Base-by-base conservation (phyloP, 2,329 filamentous ascomycete species). In the Pyrenochaeta sp. region DNA sequence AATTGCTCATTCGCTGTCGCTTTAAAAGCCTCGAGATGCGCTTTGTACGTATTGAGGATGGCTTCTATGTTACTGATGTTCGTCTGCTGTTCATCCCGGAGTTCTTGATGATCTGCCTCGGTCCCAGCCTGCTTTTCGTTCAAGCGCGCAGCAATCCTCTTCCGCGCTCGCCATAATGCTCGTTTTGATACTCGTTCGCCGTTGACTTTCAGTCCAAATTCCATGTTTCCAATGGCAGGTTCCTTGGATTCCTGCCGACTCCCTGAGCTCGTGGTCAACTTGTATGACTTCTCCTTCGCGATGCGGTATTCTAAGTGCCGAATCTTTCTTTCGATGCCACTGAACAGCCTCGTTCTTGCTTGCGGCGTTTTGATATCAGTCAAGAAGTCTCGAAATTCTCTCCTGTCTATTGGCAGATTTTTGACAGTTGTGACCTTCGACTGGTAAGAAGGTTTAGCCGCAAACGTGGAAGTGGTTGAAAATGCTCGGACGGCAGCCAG, bases 391-490 rank as follows among this genome's bases (percentile, higher is more conserved):
- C 10, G 25, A 5, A 54, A 19, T 2, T 53, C 13, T 27, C 22
- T 40, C n/a, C 13, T 22, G 6, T 32, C 30, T 28, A 8, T 13
- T 24, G 5, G 2, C 27, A 6, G 13, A 5, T 19, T 27, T 34
- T 25, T 27, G 10, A 25, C 24, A 8, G 3, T 43, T 24, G 24
- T 10, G 22, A 19, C 10, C 22, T 27, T 43, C 22, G 2, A 13
- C 24, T 43, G 40, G 19, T 43, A 13, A 10, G 19, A 12, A 25
- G 9, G 40, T 15, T 43, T 24, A 12, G 7, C 40, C 25, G n/a
- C 4, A 32, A 10, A 25, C 28, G 24, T 12, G 5, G 50, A n/a
- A 3, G 36, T 50, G 25, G 58, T 59, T 5, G 58, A 65, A 34
- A 61, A 64, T 8, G 53, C 42, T 36, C 65, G 43, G 10, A 27